Evolutionary conservation across 768 basidiomycete species (phyloP), one percentile per base, ranked within the genome.

Genomic region (Pleurotus giganteus): DNA sequence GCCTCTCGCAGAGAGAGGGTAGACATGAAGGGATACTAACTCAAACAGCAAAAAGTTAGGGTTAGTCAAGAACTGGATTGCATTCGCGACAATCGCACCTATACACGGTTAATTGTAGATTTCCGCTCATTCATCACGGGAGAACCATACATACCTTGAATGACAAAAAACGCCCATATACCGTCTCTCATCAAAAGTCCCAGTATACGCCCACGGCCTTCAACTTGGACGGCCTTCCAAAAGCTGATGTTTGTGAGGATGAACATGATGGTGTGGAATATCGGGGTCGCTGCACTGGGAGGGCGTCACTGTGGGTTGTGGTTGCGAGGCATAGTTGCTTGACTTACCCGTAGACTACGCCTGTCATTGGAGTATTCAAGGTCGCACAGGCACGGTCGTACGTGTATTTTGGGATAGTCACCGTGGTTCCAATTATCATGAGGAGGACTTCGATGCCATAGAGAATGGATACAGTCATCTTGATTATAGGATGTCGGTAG

Each of bases 171-270:
- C 4, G 67, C 67, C 19, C 66, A 60, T 9, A 67, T 63, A 7
- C 73, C 70, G 57, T 78, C 75, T 43, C 67, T 65, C 46, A 74
- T 57, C 39, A 76, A 64, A 23, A 75, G 62, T 4, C 60, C 61
- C 28, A 71, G 57, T 4, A 76, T 60, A 4, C 70, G 74, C 0
- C 58, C 57, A 24, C 68, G 69, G 23, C 67, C 69, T 67, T 67
- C 69, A 7, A 69, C 70, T 1, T 55, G 57, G 37, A 62, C 62
- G 1, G 65, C 36, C 0, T 65, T 65, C 3, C 15, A n/a, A 24
- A 44, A 44, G 8, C 19, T 44, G 23, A 24, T 24, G 17, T 8
- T 17, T 8, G 42, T 44, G 8, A 44, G 19, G n/a, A n/a, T 17
- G 42, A 44, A 44, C 17, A 44, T 8, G 15, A 44, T 24, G 42